These are phyloP conservation scores for Liriodendron chinense DNA, from an alignment of 164 flowering plant species.

Conservation along the genomic window DNA sequence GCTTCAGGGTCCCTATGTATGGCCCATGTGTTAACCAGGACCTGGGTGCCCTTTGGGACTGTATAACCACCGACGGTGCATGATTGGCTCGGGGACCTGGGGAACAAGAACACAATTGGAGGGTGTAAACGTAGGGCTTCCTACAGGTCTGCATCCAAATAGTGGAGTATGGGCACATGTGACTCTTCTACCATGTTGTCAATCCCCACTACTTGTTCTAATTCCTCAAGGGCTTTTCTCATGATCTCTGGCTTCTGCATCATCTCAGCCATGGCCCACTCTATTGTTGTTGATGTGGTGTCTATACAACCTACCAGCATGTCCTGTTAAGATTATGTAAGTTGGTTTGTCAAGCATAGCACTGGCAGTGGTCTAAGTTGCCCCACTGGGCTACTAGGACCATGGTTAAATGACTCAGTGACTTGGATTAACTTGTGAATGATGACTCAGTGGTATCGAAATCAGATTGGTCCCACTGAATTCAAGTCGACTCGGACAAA, in stretches of 20 bases:
- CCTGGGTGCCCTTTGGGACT: neutral
- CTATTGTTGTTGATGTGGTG: neutral
- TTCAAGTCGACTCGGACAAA: no score
- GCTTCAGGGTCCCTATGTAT: conserved; percentile 10
- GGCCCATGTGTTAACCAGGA: conserved; percentile 8
- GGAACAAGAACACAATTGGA: neutral
- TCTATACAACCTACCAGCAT: neutral
- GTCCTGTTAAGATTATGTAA: neutral
- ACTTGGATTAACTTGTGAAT: no score
- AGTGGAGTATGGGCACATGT: neutral
- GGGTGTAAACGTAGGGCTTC: conserved; percentile 6
- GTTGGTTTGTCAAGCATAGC: no score
- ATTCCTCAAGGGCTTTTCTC: neutral
- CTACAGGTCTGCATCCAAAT: neutral
- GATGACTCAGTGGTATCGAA: no score
- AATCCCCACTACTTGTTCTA: neutral
- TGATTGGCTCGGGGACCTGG: neutral
- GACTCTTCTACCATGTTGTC: neutral
- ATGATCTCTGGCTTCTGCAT: neutral
- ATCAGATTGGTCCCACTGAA: no score
- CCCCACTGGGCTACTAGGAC: no score
- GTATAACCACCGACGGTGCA: conserved; percentile 3
- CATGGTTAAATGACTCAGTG: no score
- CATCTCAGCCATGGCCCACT: conserved; percentile 10
- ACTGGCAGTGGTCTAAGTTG: no score